Base-by-base conservation (phyloP, 257 asterid species). In the Scutellaria barbata region DNA sequence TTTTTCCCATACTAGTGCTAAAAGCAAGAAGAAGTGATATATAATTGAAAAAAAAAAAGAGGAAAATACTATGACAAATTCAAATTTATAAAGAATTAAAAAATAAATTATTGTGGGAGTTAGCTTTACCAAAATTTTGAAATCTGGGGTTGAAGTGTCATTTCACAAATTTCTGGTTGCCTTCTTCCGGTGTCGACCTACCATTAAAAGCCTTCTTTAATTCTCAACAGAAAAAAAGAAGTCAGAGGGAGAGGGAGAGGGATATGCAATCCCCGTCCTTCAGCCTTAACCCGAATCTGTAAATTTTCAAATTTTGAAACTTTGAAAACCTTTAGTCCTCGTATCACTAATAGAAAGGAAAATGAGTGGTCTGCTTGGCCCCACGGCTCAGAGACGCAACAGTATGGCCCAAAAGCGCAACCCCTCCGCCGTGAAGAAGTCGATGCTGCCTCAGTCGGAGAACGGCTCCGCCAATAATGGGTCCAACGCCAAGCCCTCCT, bases 351-450 rank as follows among this genome's bases (percentile, higher is more conserved):
- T 0, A 57, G 11, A 33, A 35, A 61, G 67, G 51, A 67, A 78
- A 55, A 88, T 88, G 95, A 88, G 86, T 52, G 79, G 85, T 68
- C 89, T 76, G 63, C 22, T 76, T 77, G 85, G 70, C 25, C 77
- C 85, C 8, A 74, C 85, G 74, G 68, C 78, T 46, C 82, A 79
- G 52, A 81, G 88, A 40, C 92, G 95, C 77, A 80, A 46, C 82
- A 80, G 85, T 72, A 42, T 33, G 80, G 71, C 75, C n/a, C 87
- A 76, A 48, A 80, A 71, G 75, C 87, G 94, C 69, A 75, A 61
- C 72, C 53, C 81, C 55, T 64, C 86, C 37, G 2, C 86, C 72
- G 14, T 18, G 48, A 85, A 76, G 79, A 82, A 78, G 80, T 79
- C 91, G 4, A 20, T 87, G 10, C 80, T 66, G 74, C 70, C 80